Evolutionary conservation across 108 stramenopile species (phyloP).

Genomic region (Pseudonitzschia delicatissima): DNA sequence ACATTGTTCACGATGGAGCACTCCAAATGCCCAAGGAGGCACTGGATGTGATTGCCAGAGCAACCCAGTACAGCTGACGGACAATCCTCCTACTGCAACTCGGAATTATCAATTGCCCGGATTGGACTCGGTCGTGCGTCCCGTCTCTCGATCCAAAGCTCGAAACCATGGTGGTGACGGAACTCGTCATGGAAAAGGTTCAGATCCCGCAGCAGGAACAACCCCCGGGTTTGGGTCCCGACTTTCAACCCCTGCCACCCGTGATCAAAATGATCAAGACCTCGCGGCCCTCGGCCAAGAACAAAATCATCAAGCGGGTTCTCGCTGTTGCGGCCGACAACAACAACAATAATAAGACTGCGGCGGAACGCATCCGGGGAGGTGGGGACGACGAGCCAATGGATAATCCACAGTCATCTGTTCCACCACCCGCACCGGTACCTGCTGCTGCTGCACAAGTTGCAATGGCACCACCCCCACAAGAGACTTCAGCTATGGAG

Average conservation of each 20-base stretch:
- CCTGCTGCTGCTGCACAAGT: background rate
- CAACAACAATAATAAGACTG: background rate
- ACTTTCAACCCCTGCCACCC: background rate
- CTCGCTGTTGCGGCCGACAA: background rate
- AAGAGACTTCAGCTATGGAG: background rate
- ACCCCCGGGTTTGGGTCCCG: conserved; percentile 2
- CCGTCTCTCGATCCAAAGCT: conserved; percentile 36
- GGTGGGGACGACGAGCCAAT: conserved; percentile 31
- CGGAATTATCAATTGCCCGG: conserved; percentile 31
- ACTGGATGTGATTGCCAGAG: conserved; percentile 41
- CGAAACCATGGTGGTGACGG: conserved; percentile 25
- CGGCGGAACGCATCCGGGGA: conserved; percentile 42
- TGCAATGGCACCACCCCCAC: background rate
- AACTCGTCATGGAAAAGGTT: conserved; percentile 22
- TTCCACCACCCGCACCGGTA: background rate
- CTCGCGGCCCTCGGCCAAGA: conserved; percentile 17
- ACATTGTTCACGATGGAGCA: conserved; percentile 71
- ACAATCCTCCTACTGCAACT: background rate
- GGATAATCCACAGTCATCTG: no score
- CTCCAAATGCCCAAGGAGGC: conserved; percentile 59
- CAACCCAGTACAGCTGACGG: background rate
- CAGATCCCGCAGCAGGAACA: conserved; percentile 1
- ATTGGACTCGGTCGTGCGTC: conserved; percentile 41
- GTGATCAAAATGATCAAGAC: background rate
- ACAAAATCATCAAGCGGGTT: conserved; percentile 12